A percentile compares a stretch with the other conserved stretches of the same genome.
Conservation (phyloP, 2,329 filamentous ascomycete genomes). For the Neoascochyta sp. region DNA sequence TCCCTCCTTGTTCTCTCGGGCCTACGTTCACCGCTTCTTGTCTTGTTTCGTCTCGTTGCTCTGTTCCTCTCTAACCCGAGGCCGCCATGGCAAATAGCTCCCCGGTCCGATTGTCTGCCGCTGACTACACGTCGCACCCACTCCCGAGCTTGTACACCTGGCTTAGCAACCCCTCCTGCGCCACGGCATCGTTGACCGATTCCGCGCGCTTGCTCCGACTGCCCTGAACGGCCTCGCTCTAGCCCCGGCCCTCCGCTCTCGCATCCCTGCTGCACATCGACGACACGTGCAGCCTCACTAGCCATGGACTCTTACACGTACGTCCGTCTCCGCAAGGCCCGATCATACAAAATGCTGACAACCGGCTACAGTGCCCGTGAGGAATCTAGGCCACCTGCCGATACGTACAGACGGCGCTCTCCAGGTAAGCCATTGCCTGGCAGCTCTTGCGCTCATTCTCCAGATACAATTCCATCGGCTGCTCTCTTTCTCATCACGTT, state of each 20-base stretch:
- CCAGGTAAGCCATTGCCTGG: conserved; percentile 55
- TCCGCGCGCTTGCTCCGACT: conserved; percentile 9
- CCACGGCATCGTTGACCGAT: conserved; percentile 17
- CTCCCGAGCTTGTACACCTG: conserved; percentile 18
- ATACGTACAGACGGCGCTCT: conserved; percentile 57
- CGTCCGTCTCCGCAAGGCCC: conserved; percentile 7
- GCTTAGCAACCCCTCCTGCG: conserved; percentile 12
- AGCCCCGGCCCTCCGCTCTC: conserved; percentile 4
- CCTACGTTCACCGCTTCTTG: conserved; percentile 13
- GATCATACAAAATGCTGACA: conserved; percentile 17
- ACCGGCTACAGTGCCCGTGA: conserved; percentile 42
- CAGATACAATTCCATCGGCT: background rate
- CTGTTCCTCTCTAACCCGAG: conserved; percentile 40
- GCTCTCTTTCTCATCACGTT: too few relatives aligned
- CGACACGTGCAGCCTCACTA: too few relatives aligned
- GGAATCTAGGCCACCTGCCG: conserved; percentile 51
- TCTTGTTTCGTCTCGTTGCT: conserved; percentile 25
- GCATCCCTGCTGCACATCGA: too few relatives aligned
- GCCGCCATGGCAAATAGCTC: conserved; percentile 44
- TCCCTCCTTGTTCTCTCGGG: conserved; percentile 20
- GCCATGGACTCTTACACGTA: conserved; percentile 42
- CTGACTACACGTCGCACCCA: conserved; percentile 20
- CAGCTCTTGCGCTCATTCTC: conserved; percentile 1
- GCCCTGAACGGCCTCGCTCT: conserved; percentile 11
- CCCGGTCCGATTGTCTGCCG: conserved; percentile 27